Evolutionary conservation across 1,139 yeast species (phyloP).

Genomic region (Saccharomycopsis hybrid): DNA sequence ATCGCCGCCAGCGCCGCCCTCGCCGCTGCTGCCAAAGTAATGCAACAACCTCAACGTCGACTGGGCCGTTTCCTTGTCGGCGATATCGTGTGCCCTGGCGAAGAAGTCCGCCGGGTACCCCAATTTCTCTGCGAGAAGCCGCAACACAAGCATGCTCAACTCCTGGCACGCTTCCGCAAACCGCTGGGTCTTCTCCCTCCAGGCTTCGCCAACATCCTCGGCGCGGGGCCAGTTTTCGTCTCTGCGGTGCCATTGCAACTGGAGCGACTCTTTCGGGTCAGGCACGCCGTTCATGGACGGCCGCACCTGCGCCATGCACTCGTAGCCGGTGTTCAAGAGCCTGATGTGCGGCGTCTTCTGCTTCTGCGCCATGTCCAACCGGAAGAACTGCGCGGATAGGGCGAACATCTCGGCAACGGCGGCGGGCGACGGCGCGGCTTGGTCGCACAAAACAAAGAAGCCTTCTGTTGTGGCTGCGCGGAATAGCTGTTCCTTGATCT

Average conservation of each 20-base stretch:
- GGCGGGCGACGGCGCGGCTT: slow-evolving; percentile 26
- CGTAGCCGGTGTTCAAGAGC: slow-evolving; percentile 30
- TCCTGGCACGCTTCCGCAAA: slow-evolving; percentile 26
- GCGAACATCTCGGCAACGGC: slow-evolving; percentile 27
- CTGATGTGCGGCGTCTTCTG: slow-evolving; percentile 27
- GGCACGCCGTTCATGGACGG: slow-evolving; percentile 31
- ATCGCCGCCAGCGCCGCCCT: slow-evolving; percentile 19
- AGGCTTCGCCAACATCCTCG: slow-evolving; percentile 27
- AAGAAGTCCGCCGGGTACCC: slow-evolving; percentile 28
- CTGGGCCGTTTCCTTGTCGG: slow-evolving; percentile 27
- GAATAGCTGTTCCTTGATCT: slow-evolving; percentile 25
- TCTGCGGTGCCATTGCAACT: slow-evolving; percentile 28
- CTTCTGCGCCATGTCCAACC: slow-evolving; percentile 24
- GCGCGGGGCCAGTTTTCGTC: slow-evolving; percentile 29
- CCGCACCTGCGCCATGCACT: slow-evolving; percentile 28
- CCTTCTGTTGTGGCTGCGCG: slow-evolving; percentile 28
- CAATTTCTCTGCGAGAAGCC: slow-evolving; percentile 27
- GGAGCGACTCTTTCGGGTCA: slow-evolving; percentile 31
- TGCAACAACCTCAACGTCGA: slow-evolving; percentile 30
- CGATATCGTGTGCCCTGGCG: slow-evolving; percentile 27
- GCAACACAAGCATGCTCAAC: slow-evolving; percentile 25
- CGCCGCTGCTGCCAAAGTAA: slow-evolving; percentile 22
- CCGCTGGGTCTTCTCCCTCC: slow-evolving; percentile 24
- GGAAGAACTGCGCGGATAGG: slow-evolving; percentile 25
- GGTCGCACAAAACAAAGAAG: slow-evolving; percentile 28